Conservation (phyloP, 116 monocot species). For the Phalaenopsis hybrid region DNA sequence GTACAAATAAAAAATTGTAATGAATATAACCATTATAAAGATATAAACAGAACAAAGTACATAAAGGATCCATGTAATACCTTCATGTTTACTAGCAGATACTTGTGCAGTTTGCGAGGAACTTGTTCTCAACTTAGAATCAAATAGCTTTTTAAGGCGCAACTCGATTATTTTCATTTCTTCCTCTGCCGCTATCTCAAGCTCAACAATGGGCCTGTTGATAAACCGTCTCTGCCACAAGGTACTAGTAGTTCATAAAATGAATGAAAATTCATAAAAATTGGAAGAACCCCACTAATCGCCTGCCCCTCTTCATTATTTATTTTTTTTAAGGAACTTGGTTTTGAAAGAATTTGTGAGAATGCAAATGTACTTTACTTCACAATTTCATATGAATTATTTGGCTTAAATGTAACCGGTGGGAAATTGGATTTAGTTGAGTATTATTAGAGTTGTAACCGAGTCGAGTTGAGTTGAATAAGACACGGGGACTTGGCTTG, state of each 20-base stretch:
- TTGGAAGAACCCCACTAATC: neutral
- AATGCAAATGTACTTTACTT: too few relatives aligned
- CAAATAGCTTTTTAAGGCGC: conserved; percentile 65
- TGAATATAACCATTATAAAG: neutral
- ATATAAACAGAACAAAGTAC: neutral
- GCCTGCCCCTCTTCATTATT: too few relatives aligned
- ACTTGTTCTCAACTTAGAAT: conserved; percentile 20
- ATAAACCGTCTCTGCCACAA: conserved; percentile 61
- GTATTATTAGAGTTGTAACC: too few relatives aligned
- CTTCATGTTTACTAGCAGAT: conserved; percentile 44
- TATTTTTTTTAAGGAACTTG: too few relatives aligned
- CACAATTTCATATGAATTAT: too few relatives aligned
- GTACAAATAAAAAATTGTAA: neutral
- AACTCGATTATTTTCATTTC: conserved; percentile 89
- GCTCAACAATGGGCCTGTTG: conserved; percentile 79
- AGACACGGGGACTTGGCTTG: too few relatives aligned
- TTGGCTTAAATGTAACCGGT: too few relatives aligned
- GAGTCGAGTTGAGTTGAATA: too few relatives aligned
- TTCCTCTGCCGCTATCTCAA: conserved; percentile 78
- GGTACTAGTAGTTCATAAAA: conserved; percentile 7
- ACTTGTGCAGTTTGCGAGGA: conserved; percentile 6
- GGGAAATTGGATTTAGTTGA: too few relatives aligned
- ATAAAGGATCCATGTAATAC: conserved; percentile 23
- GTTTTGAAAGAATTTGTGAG: too few relatives aligned
- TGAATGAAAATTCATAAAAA: neutral